Base-by-base conservation (phyloP, 805 yeast species). In the Starmera caribaea region DNA sequence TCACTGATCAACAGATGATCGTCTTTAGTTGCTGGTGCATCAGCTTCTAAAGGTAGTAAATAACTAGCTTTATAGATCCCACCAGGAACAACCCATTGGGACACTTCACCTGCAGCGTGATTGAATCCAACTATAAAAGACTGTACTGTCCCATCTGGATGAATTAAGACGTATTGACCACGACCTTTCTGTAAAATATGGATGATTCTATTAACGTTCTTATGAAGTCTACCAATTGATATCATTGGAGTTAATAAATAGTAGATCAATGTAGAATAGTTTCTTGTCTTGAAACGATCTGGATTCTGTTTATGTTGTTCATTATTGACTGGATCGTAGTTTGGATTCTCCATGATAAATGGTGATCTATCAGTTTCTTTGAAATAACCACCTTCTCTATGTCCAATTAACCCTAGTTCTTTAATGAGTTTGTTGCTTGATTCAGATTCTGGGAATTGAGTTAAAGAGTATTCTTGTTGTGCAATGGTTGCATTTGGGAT, bases 51-150 rank as follows among this genome's bases (percentile, higher is more conserved):
- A n/a, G 73, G 71, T 4, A 66, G 34, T 17, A 73, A 40, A 48
- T 71, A 75, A 37, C 76, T 69, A 5, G 79, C 79, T 50, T 75
- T 75, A 58, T 69, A 75, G 15, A 69, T 73, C 11, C 71, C 79
- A 1, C 79, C 76, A 10, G 76, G 78, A n/a, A 75, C 80, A 6
- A 75, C 78, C 80, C 80, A 75, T 51, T 75, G 81, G 34, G 71
- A 60, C 5, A 68, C 59, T 50, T 74, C 78, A 7, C 77, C 77
- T 11, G 55, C 55, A 0, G 55, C 53, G 30, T 62, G 55, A 44
- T 73, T 64, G 44, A 73, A 72, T 0, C 81, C 81, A 24, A 74
- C 80, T 16, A 61, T 62, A 49, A 74, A 75, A 1, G 73, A 59
- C 41, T 71, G 69, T 15, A 75, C 53, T 3, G 42, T 42, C 1